A percentile compares a stretch with the other conserved stretches of the same genome.
phyloP scores from a whole-genome alignment of 495 filamentous ascomycete genomes.

The Neurospora tetraspora region DNA sequence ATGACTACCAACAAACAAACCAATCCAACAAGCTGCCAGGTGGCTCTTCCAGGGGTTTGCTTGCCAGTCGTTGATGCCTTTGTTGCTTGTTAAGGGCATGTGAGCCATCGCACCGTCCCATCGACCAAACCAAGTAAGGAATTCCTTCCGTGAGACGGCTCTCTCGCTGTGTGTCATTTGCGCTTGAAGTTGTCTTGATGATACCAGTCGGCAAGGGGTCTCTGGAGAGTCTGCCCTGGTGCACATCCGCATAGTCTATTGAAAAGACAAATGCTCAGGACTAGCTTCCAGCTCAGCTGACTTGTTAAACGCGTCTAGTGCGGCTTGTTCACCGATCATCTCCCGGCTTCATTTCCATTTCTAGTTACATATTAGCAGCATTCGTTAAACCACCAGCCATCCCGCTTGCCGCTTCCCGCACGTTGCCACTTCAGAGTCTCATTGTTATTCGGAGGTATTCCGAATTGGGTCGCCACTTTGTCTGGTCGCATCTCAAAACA shows the following conservation, averaged over 20 bases:
- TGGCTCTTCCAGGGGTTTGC: not conserved
- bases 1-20: not conserved
- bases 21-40: not conserved
- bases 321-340: not conserved
- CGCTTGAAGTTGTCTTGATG: not conserved
- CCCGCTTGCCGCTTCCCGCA: not conserved
- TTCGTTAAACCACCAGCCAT: not conserved
- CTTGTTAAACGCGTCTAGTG: not conserved
- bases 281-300: not conserved
- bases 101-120: not conserved
- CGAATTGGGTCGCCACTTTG: not conserved
- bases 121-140: not conserved
- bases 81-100: not conserved
- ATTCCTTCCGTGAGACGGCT: not conserved
- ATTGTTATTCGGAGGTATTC: not conserved
- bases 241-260: too few relatives aligned
- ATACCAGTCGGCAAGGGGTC: not conserved
- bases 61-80: too few relatives aligned
- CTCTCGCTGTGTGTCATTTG: not conserved
- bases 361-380: not conserved
- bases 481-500: not conserved
- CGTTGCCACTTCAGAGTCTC: not conserved
- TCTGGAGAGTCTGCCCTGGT: not conserved
- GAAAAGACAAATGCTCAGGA: not conserved
- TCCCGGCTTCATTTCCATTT: not conserved